Evolutionary conservation across 139 green algal genomes (phyloP).

Genomic region (Eudorina sp.): DNA sequence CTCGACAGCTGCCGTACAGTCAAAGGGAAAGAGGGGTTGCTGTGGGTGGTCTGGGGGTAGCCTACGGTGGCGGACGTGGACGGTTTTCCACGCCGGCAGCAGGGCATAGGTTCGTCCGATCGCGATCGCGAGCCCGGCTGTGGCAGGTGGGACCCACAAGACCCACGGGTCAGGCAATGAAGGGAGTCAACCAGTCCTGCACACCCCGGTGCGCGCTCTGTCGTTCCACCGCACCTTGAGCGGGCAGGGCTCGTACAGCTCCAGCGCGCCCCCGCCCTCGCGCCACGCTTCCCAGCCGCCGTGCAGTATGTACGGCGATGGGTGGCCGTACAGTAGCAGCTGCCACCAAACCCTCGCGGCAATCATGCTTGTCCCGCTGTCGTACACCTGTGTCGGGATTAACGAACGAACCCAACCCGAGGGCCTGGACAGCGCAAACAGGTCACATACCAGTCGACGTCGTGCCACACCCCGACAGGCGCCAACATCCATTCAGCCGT

Average conservation of each 20-base stretch:
- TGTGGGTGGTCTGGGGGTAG: not conserved
- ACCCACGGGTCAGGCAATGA: not conserved
- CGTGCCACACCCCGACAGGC: no score
- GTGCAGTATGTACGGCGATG: slow-evolving; percentile 3
- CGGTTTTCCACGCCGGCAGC: no score
- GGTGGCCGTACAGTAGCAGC: slow-evolving; percentile 48
- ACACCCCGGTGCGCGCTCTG: not conserved
- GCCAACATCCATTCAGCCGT: no score
- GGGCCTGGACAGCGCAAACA: no score
- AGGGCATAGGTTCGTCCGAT: not conserved
- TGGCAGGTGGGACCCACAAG: not conserved
- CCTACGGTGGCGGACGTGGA: not conserved
- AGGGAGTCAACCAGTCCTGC: not conserved
- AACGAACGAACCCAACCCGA: no score
- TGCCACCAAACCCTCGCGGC: slow-evolving; percentile 48
- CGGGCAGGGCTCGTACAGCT: slow-evolving; percentile 57
- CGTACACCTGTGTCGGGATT: slow-evolving; percentile 44
- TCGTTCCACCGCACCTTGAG: no score
- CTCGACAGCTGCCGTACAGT: slow-evolving; percentile 27
- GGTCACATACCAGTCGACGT: no score
- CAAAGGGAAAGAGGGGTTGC: not conserved
- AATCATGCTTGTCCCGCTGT: slow-evolving; percentile 2
- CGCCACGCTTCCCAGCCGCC: slow-evolving; percentile 49
- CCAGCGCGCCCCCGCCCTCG: not conserved
- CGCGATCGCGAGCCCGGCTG: not conserved